phyloP scores from a whole-genome alignment of 2,329 filamentous ascomycete genomes.

The Phyllachora maydis region DNA sequence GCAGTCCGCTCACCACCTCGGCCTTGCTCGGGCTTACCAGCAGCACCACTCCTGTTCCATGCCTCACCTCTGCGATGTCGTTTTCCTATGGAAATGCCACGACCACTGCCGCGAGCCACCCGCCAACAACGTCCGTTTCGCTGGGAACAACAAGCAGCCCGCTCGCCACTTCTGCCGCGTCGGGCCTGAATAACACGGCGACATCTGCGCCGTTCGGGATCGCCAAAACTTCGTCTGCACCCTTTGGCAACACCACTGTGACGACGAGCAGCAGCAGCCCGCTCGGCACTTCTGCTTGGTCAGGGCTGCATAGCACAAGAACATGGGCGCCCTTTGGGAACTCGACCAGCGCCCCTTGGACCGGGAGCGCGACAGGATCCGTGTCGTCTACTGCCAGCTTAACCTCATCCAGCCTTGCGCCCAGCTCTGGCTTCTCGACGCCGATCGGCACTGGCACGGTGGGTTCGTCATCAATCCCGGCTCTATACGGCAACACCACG shows the following conservation, averaged over 20 bases:
- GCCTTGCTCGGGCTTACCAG: background rate
- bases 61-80: no score
- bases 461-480: background rate
- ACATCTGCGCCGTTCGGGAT: no score
- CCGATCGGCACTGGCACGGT: background rate
- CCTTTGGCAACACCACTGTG: no score
- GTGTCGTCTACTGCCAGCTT: no score
- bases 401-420: no score
- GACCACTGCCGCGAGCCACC: background rate
- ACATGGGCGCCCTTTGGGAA: no score
- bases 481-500: background rate
- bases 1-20: background rate
- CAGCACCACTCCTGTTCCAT: constrained; percentile 2
- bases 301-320: no score
- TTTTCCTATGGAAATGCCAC: no score
- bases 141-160: constrained; percentile 1
- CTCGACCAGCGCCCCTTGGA: constrained; percentile 1
- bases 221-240: no score
- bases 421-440: constrained; percentile 1
- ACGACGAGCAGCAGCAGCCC: background rate
- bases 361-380: no score
- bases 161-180: background rate
- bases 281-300: no score
- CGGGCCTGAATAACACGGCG: background rate
- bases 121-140: background rate